phyloP scores from a whole-genome alignment of 2,329 filamentous ascomycete species.

The Ophiostoma himal-ulmi region DNA sequence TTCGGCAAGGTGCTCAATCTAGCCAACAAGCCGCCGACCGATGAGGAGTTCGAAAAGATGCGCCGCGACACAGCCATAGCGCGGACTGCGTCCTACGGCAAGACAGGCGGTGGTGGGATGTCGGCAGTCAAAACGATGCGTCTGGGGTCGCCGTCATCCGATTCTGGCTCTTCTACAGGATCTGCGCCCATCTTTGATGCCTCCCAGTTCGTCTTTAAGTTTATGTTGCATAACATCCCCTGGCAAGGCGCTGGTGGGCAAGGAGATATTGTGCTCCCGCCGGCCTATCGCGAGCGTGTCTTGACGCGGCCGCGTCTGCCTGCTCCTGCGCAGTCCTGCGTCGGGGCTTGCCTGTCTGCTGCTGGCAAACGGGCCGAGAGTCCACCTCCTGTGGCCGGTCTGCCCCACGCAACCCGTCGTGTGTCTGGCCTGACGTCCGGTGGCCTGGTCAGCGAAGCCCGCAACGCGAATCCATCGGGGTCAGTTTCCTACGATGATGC shows the following conservation, averaged over 20 bases:
- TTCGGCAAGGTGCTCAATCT: slow-evolving; percentile 57
- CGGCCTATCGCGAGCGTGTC: slow-evolving; percentile 52
- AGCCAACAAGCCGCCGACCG: slow-evolving; percentile 29
- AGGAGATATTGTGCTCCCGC: slow-evolving; percentile 49
- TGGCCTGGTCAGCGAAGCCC: slow-evolving; percentile 47
- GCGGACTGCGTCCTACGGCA: slow-evolving; percentile 29
- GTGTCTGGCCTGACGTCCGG: slow-evolving; percentile 43
- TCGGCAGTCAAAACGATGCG: slow-evolving; percentile 37
- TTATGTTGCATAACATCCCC: slow-evolving; percentile 53
- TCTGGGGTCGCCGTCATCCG: slow-evolving; percentile 38
- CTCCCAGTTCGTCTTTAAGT: slow-evolving; percentile 64
- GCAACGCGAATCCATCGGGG: slow-evolving; percentile 39
- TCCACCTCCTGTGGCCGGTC: slow-evolving; percentile 35
- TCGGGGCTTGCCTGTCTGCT: slow-evolving; percentile 39
- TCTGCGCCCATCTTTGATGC: slow-evolving; percentile 51
- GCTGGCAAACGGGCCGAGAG: slow-evolving; percentile 34
- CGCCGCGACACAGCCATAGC: slow-evolving; percentile 47
- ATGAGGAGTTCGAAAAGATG: slow-evolving; percentile 46
- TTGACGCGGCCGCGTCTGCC: slow-evolving; percentile 65
- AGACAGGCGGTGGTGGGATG: slow-evolving; percentile 16
- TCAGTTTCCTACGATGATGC: slow-evolving; percentile 20
- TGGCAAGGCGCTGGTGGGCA: slow-evolving; percentile 29
- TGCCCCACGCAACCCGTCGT: slow-evolving; percentile 42
- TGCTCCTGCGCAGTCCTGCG: slow-evolving; percentile 59
- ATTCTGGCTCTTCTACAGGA: slow-evolving; percentile 47